Base-by-base conservation (phyloP, 768 basidiomycete genomes). In the Rhizopogon salebrosus region DNA sequence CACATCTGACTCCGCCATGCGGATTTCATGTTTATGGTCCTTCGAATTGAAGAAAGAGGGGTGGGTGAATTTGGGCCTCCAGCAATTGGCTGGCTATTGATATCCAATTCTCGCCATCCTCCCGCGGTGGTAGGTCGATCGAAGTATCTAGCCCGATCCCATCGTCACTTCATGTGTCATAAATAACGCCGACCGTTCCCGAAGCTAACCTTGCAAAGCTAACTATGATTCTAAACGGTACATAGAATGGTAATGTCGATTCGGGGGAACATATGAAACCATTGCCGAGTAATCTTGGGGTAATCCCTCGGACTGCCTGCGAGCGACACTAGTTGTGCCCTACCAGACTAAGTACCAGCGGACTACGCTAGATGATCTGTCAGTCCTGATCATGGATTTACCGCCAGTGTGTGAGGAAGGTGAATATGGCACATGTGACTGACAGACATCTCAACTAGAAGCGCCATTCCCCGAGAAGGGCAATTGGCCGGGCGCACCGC, bases 61-160 rank as follows among this genome's bases (percentile, higher is more conserved):
- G 0, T 34, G 9, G 9, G 27, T 9, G 27, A 31, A 11, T 9
- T 10, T 7, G 20, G 20, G 36, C 24, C 41, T 51, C 46, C 49
- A 6, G 4, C 38, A 29, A 29, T 53, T 45, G 24, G 57, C 40
- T 37, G 20, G 20, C 54, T 54, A 48, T 36, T 53, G 49, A 48
- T 40, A 39, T 57, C 39, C 27, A 49, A 4, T 35, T 37, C 31
- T 56, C 51, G 35, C 43, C 26, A 14, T 54, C 52, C 45, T 64
- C 64, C 67, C 67, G 66, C 67, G 67, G 65, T 54, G 42, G 35
- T 59, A 67, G 59, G 66, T 57, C 57, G 52, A 66, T 68, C 66
- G 60, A 70, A 66, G 63, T 27, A 64, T 8, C 27, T 34, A 34
- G 31, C 20, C 58, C 57, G 55, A 57, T 29, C 52, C 36, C 56